A percentile compares a stretch with the other conserved stretches of the same genome.
Evolutionary conservation across 164 flowering plant species (phyloP).

Genomic region (Annona cherimola): DNA sequence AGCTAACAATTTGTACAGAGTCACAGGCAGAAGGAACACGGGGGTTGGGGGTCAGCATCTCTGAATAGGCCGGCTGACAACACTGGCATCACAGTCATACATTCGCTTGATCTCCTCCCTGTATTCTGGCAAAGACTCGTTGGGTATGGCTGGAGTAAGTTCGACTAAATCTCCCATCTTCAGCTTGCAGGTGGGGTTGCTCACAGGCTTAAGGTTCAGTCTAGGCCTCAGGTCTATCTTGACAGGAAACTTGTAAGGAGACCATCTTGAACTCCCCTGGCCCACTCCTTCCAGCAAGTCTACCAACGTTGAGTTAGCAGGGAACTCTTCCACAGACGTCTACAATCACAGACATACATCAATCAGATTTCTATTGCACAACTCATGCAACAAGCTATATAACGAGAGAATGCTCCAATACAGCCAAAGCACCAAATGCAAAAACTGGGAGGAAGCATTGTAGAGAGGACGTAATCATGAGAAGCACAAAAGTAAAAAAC

Average conservation of each 20-base stretch:
- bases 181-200: slow-evolving; percentile 55
- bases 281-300: slow-evolving; percentile 66
- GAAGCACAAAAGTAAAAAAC: background rate
- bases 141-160: slow-evolving; percentile 75
- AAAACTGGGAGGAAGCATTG: background rate
- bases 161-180: slow-evolving; percentile 96
- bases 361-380: background rate
- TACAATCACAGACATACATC: slow-evolving; percentile 26
- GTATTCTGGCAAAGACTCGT: slow-evolving; percentile 65
- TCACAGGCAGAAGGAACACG: background rate
- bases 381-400: background rate
- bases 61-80: slow-evolving; percentile 27
- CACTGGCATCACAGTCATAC: slow-evolving; percentile 53
- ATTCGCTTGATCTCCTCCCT: slow-evolving; percentile 92
- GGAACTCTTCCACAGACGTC: slow-evolving; percentile 96
- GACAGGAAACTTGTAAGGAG: slow-evolving; percentile 51
- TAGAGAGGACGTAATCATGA: background rate
- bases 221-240: slow-evolving; percentile 87
- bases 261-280: slow-evolving; percentile 52
- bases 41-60: slow-evolving; percentile 33
- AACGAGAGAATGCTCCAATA: background rate
- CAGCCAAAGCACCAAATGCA: background rate
- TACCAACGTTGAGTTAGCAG: slow-evolving; percentile 62
- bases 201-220: slow-evolving; percentile 63
- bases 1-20: background rate